Evolutionary conservation across 495 filamentous ascomycete species (phyloP).

Genomic region (Daldinia childiae): DNA sequence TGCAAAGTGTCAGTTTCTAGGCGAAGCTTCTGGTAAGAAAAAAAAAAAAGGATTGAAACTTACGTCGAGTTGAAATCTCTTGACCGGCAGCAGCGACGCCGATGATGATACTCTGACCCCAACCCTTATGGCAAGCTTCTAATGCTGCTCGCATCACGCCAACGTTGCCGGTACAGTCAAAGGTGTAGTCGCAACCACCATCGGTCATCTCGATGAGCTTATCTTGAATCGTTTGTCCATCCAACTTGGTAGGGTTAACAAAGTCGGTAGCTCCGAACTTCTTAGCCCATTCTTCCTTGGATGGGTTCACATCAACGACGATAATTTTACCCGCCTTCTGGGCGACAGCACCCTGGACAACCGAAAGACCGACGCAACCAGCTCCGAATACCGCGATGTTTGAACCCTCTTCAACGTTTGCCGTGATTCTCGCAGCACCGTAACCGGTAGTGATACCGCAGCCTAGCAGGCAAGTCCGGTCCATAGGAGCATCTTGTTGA

Average conservation of each 20-base stretch:
- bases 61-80: slow-evolving; percentile 95
- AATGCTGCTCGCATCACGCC: slow-evolving; percentile 94
- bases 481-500: slow-evolving; percentile 89
- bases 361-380: slow-evolving; percentile 92
- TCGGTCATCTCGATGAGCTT: slow-evolving; percentile 98
- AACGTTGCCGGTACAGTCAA: slow-evolving; percentile 98
- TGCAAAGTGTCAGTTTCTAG: slow-evolving; percentile 39
- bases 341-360: slow-evolving; percentile 94
- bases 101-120: slow-evolving; percentile 98
- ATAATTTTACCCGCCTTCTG: slow-evolving; percentile 90
- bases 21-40: not conserved
- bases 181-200: slow-evolving; percentile 98
- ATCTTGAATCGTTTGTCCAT: slow-evolving; percentile 83
- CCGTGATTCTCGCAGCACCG: slow-evolving; percentile 92
- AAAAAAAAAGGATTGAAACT: slow-evolving; percentile 52
- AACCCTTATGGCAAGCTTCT: slow-evolving; percentile 99
- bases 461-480: slow-evolving; percentile 92
- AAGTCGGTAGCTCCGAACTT: slow-evolving; percentile 98
- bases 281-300: slow-evolving; percentile 88
- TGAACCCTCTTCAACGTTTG: slow-evolving; percentile 86
- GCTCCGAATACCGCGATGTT: slow-evolving; percentile 96
- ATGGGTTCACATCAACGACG: slow-evolving; percentile 92
- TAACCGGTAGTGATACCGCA: slow-evolving; percentile 99
- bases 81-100: slow-evolving; percentile 97
- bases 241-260: slow-evolving; percentile 87